Evolutionary conservation across 495 filamentous ascomycete genomes (phyloP).

Genomic region (Antarctomyces pellizariae): DNA sequence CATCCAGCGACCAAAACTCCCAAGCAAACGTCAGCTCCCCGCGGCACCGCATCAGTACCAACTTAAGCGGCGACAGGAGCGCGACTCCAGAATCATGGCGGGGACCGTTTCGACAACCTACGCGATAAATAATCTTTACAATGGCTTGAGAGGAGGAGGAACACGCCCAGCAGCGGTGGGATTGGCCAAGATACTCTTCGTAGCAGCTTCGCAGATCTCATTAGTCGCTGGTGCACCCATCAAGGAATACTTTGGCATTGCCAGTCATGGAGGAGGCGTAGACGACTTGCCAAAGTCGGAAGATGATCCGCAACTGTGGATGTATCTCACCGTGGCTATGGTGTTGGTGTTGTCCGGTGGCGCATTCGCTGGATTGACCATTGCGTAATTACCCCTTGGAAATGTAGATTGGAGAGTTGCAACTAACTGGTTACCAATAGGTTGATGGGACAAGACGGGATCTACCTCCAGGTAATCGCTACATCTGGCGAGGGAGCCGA

Average conservation of each 20-base stretch:
- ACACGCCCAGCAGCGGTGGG: slow-evolving; percentile 22
- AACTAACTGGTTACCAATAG: slow-evolving; percentile 11
- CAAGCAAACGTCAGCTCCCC: too few species aligned
- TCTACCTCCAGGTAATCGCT: slow-evolving; percentile 86
- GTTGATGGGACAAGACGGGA: slow-evolving; percentile 75
- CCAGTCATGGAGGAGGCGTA: slow-evolving; percentile 1
- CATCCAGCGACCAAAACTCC: too few species aligned
- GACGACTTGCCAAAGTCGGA: slow-evolving; percentile 18
- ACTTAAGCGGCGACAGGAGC: too few species aligned
- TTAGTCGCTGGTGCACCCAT: slow-evolving; percentile 19
- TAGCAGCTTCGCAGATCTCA: slow-evolving; percentile 21
- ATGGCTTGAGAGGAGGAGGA: too few species aligned
- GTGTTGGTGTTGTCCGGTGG: slow-evolving; percentile 68
- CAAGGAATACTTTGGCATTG: slow-evolving; percentile 6
- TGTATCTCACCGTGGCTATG: slow-evolving; percentile 43
- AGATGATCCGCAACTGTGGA: slow-evolving; percentile 37
- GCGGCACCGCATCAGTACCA: too few species aligned
- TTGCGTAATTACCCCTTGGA: slow-evolving; percentile 35
- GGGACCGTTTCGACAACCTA: too few species aligned
- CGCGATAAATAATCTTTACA: not conserved
- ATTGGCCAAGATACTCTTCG: slow-evolving; percentile 23
- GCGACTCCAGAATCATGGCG: too few species aligned
- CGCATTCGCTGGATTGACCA: slow-evolving; percentile 89
- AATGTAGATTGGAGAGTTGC: too few species aligned
- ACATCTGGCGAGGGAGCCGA: slow-evolving; percentile 55